phyloP scores from a whole-genome alignment of 1,284 basidiomycete species.

The Ceratobasidium sp. region DNA sequence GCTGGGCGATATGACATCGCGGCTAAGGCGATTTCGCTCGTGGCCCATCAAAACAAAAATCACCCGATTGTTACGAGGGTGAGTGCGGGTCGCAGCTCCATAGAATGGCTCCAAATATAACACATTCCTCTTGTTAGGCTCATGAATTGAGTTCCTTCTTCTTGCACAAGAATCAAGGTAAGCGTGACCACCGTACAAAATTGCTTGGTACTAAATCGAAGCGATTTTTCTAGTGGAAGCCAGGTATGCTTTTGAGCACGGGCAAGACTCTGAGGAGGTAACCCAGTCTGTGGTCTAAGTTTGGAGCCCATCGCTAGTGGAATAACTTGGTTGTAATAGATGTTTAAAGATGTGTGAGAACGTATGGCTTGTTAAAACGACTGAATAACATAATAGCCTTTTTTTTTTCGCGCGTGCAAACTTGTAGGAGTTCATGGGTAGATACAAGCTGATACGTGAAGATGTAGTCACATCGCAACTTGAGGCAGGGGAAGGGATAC shows the following conservation, averaged over 20 bases:
- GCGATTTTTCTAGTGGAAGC: constrained; percentile 40
- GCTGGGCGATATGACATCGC: constrained; percentile 59
- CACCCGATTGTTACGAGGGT: constrained; percentile 52
- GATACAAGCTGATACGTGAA: too few relatives aligned
- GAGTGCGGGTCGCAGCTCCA: not conserved
- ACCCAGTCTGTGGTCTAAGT: not conserved
- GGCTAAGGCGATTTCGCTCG: constrained; percentile 54
- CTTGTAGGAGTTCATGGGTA: too few relatives aligned
- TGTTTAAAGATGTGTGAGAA: too few relatives aligned
- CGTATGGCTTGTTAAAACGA: too few relatives aligned
- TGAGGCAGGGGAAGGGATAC: too few relatives aligned
- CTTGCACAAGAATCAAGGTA: constrained; percentile 54
- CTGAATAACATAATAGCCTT: too few relatives aligned
- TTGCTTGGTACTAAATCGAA: not conserved
- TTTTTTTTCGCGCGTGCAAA: too few relatives aligned
- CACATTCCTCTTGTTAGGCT: constrained; percentile 40
- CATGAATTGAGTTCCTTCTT: constrained; percentile 54
- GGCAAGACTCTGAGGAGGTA: constrained; percentile 44
- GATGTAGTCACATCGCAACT: too few relatives aligned
- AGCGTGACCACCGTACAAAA: constrained; percentile 45
- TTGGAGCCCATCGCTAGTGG: too few relatives aligned
- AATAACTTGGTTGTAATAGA: too few relatives aligned
- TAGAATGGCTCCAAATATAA: not conserved
- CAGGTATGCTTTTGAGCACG: constrained; percentile 55
- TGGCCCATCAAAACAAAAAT: constrained; percentile 51